phyloP scores from a whole-genome alignment of 352 stramenopile genomes.

The Phytopythium mirpurense region DNA sequence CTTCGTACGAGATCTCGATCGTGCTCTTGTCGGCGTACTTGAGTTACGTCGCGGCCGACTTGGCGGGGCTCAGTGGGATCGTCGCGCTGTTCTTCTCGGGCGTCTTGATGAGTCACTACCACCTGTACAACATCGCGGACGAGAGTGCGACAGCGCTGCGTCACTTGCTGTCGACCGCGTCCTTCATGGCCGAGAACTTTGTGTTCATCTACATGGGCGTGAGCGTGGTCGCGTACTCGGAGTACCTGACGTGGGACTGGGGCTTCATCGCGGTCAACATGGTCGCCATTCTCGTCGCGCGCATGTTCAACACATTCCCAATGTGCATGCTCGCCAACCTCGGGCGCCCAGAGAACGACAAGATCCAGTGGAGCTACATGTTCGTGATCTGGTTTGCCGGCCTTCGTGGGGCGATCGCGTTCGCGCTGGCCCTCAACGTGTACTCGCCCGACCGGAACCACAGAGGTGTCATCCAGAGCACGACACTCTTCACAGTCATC shows the following conservation, averaged over 20 bases:
- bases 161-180: constrained; percentile 70
- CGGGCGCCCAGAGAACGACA: constrained; percentile 43
- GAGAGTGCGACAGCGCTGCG: constrained; percentile 71
- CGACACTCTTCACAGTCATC: constrained; percentile 79
- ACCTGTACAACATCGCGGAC: constrained; percentile 78
- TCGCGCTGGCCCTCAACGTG: constrained; percentile 79
- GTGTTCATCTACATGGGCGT: constrained; percentile 87
- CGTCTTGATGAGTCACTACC: constrained; percentile 86
- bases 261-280: constrained; percentile 74
- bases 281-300: constrained; percentile 53
- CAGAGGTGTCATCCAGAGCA: constrained; percentile 68
- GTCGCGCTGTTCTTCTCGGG: constrained; percentile 93
- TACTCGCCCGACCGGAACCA: constrained; percentile 43
- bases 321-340: constrained; percentile 75
- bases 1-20: constrained; percentile 86
- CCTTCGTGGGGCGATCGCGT: constrained; percentile 91
- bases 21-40: constrained; percentile 77
- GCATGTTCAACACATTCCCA: constrained; percentile 73
- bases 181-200: constrained; percentile 87
- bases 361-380: constrained; percentile 77
- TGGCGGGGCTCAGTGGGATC: constrained; percentile 86
- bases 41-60: constrained; percentile 74
- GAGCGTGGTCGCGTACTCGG: constrained; percentile 75
- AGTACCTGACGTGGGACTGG: constrained; percentile 83
- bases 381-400: constrained; percentile 92